Conservation (phyloP, 306 rosid species). For the Prunus mongolica region DNA sequence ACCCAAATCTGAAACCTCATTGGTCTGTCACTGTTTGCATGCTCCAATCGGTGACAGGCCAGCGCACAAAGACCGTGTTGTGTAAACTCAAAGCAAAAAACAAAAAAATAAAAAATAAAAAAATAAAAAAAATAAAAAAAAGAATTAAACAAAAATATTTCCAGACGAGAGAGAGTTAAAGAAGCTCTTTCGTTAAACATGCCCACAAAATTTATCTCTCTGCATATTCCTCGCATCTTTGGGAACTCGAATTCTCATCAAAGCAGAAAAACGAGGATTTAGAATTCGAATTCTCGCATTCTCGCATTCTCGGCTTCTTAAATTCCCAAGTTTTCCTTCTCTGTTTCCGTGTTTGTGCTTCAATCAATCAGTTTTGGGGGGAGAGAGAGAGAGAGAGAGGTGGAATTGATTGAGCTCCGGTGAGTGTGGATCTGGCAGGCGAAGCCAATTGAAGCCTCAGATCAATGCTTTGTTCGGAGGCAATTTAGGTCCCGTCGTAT, state of each 20-base stretch:
- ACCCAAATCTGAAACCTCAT: constrained; percentile 10
- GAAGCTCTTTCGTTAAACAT: constrained; percentile 11
- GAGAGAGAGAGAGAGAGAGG: not conserved
- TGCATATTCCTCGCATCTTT: constrained; percentile 52
- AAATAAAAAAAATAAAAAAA: too few relatives aligned
- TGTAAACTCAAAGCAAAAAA: constrained; percentile 44
- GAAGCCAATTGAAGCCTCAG: not conserved
- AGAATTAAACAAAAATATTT: not conserved
- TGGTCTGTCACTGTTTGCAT: constrained; percentile 28
- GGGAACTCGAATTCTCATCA: constrained; percentile 21
- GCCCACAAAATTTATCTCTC: constrained; percentile 15
- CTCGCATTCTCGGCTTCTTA: not conserved
- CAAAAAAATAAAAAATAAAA: not conserved
- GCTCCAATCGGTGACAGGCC: constrained; percentile 25
- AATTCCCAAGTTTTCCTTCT: not conserved
- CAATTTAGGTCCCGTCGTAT: constrained; percentile 36
- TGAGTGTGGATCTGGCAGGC: constrained; percentile 42
- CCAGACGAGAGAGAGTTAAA: not conserved
- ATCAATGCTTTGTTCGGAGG: constrained; percentile 39
- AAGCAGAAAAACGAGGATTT: not conserved
- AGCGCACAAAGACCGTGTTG: not conserved
- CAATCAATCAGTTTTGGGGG: not conserved
- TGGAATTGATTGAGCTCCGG: constrained; percentile 21
- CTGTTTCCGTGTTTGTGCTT: not conserved
- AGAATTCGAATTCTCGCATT: constrained; percentile 12